Conservation (phyloP, 2,329 filamentous ascomycete species). For the Fusarium cyanostomum region DNA sequence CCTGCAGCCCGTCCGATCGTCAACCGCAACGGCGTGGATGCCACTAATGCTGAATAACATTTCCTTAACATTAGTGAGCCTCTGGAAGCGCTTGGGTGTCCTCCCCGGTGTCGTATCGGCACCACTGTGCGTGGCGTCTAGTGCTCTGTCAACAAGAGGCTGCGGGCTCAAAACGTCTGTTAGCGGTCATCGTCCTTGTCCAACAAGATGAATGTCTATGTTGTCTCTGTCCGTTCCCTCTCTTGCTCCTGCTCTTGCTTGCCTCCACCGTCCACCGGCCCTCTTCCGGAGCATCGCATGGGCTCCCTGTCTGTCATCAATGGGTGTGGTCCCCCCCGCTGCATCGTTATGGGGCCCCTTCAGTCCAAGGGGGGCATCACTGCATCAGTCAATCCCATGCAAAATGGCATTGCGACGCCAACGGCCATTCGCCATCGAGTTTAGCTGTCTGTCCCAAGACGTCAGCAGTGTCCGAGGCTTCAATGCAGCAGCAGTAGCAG, state of each 20-base stretch:
- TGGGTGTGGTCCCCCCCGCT: slow-evolving; percentile 33
- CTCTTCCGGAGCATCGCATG: slow-evolving; percentile 39
- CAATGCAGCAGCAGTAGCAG: background rate
- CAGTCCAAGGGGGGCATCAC: slow-evolving; percentile 28
- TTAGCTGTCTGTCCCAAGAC: slow-evolving; percentile 39
- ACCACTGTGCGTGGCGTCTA: too few relatives aligned
- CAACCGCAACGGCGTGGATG: slow-evolving; percentile 17
- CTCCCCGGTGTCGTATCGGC: slow-evolving; percentile 6
- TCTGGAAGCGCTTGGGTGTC: slow-evolving; percentile 16
- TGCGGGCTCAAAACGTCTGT: background rate
- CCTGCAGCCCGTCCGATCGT: slow-evolving; percentile 34
- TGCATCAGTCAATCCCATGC: slow-evolving; percentile 44
- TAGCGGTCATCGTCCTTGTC: background rate
- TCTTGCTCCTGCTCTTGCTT: background rate
- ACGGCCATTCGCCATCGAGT: slow-evolving; percentile 43
- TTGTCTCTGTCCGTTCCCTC: slow-evolving; percentile 12
- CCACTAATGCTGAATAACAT: slow-evolving; percentile 26
- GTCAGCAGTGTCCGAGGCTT: slow-evolving; percentile 38
- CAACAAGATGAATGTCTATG: slow-evolving; percentile 13
- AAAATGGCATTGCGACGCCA: slow-evolving; percentile 43
- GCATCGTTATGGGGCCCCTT: slow-evolving; percentile 34
- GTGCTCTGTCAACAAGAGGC: background rate
- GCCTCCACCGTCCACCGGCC: slow-evolving; percentile 20
- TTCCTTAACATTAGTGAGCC: slow-evolving; percentile 18
- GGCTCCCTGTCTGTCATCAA: slow-evolving; percentile 44